Base-by-base conservation (phyloP, 2,329 filamentous ascomycete species). In the Keithomyces neogunnii region DNA sequence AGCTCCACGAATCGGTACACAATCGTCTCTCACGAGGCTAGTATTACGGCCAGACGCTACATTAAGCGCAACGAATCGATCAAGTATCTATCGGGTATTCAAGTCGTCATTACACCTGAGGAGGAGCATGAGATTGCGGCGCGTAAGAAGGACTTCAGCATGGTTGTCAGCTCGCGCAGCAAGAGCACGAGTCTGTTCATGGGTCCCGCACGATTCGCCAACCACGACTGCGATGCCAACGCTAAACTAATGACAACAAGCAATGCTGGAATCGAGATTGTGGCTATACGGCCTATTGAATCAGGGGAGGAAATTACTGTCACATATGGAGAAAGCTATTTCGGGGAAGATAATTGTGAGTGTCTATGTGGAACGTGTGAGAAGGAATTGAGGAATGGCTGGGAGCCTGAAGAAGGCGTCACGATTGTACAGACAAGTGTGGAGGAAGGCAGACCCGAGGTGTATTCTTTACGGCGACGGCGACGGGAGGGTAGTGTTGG, bases 211-310 rank as follows among this genome's bases (percentile, higher is more conserved):
- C 84, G 93, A 48, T 97, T 99, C 66, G 90, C 93, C 30, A 99
- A 99, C 64, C 93, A 99, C 69, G 93, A 99, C 67, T 99, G 93
- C 70, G 80, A 87, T 59, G 89, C 93, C 33, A 99, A 97, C 71
- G 91, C 91, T 7, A 82, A 85, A 63, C 78, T 99, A 44, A 85
- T 88, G 59, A 96, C 89, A 36, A 86, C 83, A 36, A 89, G 90
- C 45, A 82, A 85, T 51, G 84, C 91, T 52, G 89, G 89, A 36
- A 96, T 99, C 73, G 88, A 95, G 63, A 91, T 99, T 51, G 82
- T 95, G 47, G 89, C 93, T 3, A 82, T 84, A 35, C 82, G 84
- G 57, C 79, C 91, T 53, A 97, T 99, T 55, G 80, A 86, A 9
- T 74, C 86, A 1, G 93, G 91, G 3, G 91, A 99, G 54, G 93